These are phyloP conservation scores for Dryadomyces quercus-mongolicae DNA, from an alignment of 2,329 filamentous ascomycete genomes.

Conservation along the genomic window DNA sequence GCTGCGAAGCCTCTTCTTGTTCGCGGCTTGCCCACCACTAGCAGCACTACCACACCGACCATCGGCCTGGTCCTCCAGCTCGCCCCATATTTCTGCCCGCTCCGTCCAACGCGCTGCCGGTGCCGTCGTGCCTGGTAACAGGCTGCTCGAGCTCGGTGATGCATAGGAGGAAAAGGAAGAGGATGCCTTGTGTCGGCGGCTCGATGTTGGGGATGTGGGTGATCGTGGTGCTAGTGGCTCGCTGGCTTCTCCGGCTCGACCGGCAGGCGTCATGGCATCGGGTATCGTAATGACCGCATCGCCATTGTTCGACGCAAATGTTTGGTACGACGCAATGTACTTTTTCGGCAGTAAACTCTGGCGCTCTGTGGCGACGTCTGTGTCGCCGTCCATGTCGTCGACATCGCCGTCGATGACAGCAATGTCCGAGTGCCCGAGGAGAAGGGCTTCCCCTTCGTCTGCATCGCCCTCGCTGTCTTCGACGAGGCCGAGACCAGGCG, in stretches of 20 bases:
- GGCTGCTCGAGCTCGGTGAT: not conserved
- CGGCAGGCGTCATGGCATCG: not conserved
- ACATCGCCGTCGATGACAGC: slow-evolving; percentile 19
- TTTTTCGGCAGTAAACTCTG: slow-evolving; percentile 10
- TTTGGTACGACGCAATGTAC: slow-evolving; percentile 28
- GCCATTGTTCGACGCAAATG: slow-evolving; percentile 24
- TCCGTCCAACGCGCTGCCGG: slow-evolving; percentile 41
- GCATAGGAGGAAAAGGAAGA: slow-evolving; percentile 1
- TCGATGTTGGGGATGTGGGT: not conserved
- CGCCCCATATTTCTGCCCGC: slow-evolving; percentile 74
- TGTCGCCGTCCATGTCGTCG: slow-evolving; percentile 20
- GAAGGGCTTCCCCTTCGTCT: slow-evolving; percentile 36
- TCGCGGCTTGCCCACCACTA: slow-evolving; percentile 17
- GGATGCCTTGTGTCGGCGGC: slow-evolving; percentile 25
- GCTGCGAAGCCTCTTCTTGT: slow-evolving; percentile 29
- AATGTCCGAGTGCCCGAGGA: slow-evolving; percentile 33
- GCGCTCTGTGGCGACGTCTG: slow-evolving; percentile 18
- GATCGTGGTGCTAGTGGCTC: not conserved
- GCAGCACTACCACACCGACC: slow-evolving; percentile 14
- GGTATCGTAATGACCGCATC: not conserved
- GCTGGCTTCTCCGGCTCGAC: not conserved
- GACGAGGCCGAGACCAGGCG: slow-evolving; percentile 72
- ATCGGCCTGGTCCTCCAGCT: slow-evolving; percentile 63
- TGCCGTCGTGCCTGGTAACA: not conserved
- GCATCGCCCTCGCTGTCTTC: slow-evolving; percentile 54